Base-by-base conservation (phyloP, 768 basidiomycete genomes). In the Baorangia bicolor region DNA sequence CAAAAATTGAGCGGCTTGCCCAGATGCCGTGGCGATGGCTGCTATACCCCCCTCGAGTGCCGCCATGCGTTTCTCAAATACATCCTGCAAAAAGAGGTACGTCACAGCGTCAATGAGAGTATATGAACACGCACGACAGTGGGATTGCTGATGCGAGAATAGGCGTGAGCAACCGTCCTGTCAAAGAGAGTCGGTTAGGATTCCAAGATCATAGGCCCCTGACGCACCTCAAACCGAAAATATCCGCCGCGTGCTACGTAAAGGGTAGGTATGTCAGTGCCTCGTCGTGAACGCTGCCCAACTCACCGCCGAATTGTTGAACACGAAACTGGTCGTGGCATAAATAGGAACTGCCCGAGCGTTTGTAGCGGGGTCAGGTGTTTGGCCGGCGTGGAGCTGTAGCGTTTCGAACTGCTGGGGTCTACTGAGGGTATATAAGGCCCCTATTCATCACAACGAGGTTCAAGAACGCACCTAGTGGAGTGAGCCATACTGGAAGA, bases 291-390 rank as follows among this genome's bases (percentile, higher is more conserved):
- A 31, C 3, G 30, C 9, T 16, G 16, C 2, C 1, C 16, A 1
- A 84, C 62, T 81, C 78, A 42, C 86, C 21, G 43, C 55, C 4
- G 61, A 83, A 66, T 87, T 75, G 63, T 90, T 84, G 77, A 90
- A 91, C 20, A 83, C 81, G 57, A 84, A 91, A 61, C 83, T 84
- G 4, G 87, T 86, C 14, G 85, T 74, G 0, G 87, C 83, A 55
- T 90, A 91, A 64, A 93, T 90, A 1, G 91, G 91, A 0, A 83
- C 81, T 3, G 90, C 91, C 3, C 90, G 81, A 5, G 91, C 86
- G 53, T 87, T 84, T 0, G 86, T 88, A 1, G 84, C 66, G 0
- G 81, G 69, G 70, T 89, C 88, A 12, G 81, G 78, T 14, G 9
- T 21, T 58, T 90, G 86, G 2, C 90, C 90, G 18, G 84, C 90